Evolutionary conservation across 2,329 filamentous ascomycete species (phyloP).

Genomic region (Tricladium varicosporioides): DNA sequence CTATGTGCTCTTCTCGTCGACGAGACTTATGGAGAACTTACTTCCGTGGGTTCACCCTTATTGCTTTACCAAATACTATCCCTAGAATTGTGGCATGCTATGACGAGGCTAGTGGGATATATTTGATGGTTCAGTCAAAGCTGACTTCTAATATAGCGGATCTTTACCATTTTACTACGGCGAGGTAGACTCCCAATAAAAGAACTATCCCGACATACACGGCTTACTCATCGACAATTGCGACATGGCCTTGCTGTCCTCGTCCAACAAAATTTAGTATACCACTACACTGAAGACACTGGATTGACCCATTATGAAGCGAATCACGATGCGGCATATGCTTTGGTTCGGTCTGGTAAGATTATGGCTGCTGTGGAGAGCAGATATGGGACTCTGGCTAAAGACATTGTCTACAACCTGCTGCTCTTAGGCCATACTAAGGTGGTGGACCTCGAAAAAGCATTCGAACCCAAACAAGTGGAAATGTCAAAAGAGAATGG

Average conservation of each 20-base stretch:
- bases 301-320: conserved; percentile 77
- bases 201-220: conserved; percentile 69
- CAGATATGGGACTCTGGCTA: conserved; percentile 72
- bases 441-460: conserved; percentile 66
- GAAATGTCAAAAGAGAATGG: conserved; percentile 30
- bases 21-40: conserved; percentile 87
- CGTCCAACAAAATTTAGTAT: conserved; percentile 84
- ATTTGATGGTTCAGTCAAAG: conserved; percentile 17
- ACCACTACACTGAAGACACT: conserved; percentile 66
- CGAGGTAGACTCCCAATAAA: conserved; percentile 73
- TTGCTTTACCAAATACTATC: not conserved
- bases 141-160: conserved; percentile 59
- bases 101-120: conserved; percentile 13
- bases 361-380: conserved; percentile 73
- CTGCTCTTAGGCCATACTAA: conserved; percentile 75
- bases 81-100: conserved; percentile 10
- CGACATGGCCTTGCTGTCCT: conserved; percentile 80
- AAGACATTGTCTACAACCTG: conserved; percentile 71
- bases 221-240: conserved; percentile 71
- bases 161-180: conserved; percentile 75
- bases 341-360: conserved; percentile 76
- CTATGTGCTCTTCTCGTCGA: conserved; percentile 87
- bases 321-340: conserved; percentile 77
- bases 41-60: conserved; percentile 64
- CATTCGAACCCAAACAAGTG: conserved; percentile 44